Conservation (phyloP, 2,329 filamentous ascomycete genomes). For the Penicillium sp. region DNA sequence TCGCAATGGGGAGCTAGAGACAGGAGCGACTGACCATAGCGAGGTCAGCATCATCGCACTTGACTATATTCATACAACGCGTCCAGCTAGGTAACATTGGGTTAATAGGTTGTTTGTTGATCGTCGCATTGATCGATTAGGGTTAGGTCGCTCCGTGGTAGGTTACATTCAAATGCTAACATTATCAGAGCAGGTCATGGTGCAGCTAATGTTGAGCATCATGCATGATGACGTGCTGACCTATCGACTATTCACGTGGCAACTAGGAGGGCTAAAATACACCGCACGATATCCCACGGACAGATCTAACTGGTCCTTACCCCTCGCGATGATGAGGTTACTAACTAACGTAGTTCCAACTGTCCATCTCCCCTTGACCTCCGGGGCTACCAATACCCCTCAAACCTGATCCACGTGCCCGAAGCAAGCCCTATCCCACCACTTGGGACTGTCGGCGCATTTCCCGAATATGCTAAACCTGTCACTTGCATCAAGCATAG, state of each 20-base stretch:
- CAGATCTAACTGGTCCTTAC: background rate
- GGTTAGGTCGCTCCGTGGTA: background rate
- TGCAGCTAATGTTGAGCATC: background rate
- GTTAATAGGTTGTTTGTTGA: background rate
- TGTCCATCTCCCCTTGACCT: too few species aligned
- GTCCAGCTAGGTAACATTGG: background rate
- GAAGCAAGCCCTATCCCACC: background rate
- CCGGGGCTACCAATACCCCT: background rate
- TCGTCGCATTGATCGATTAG: background rate
- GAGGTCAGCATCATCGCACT: too few species aligned
- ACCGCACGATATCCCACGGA: background rate
- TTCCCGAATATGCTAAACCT: background rate
- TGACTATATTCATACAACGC: too few species aligned
- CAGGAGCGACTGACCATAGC: too few species aligned
- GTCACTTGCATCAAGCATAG: background rate
- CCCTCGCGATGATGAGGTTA: background rate
- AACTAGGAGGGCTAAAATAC: background rate
- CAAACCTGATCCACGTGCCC: background rate
- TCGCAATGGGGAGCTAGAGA: too few species aligned
- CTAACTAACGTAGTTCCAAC: background rate
- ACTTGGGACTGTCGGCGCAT: background rate
- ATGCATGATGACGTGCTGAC: background rate
- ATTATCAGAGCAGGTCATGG: background rate
- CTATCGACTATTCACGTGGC: slow-evolving; percentile 6
- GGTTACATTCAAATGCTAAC: slow-evolving; percentile 1